Percentiles rank a stretch among this genome's conserved stretches.
These are phyloP conservation scores for Candida freyschussii DNA, from an alignment of 1,139 yeast genomes.

Conservation along the genomic window DNA sequence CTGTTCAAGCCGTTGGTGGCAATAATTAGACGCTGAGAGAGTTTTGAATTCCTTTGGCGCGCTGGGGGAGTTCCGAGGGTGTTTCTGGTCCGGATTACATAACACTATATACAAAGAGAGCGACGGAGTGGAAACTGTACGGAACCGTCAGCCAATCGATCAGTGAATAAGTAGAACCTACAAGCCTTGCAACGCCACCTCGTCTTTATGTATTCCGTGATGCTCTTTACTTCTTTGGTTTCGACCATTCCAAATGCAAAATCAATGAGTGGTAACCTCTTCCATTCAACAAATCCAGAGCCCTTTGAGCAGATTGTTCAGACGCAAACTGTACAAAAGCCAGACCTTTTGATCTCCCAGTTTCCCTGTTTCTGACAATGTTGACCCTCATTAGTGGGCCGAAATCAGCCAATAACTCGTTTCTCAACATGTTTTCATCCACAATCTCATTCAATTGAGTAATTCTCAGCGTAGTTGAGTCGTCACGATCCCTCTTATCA, in stretches of 20 bases:
- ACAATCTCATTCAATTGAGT: conserved; percentile 87
- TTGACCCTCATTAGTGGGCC: conserved; percentile 79
- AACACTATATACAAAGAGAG: too few relatives aligned
- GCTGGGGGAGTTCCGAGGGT: too few relatives aligned
- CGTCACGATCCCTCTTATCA: conserved; percentile 62
- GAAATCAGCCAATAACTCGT: conserved; percentile 62
- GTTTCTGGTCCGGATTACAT: too few relatives aligned
- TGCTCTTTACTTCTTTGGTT: too few relatives aligned
- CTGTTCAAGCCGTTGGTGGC: too few relatives aligned
- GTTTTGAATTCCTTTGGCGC: too few relatives aligned
- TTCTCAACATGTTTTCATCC: conserved; percentile 76
- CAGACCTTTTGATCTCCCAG: conserved; percentile 92
- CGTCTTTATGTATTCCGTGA: too few relatives aligned
- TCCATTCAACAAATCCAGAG: conserved; percentile 77
- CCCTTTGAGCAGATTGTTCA: conserved; percentile 67
- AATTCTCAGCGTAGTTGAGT: conserved; percentile 81
- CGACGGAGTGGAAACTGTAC: too few relatives aligned
- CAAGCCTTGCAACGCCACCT: too few relatives aligned
- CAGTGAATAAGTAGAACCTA: too few relatives aligned
- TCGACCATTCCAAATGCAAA: conserved; percentile 65
- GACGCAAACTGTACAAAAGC: conserved; percentile 89
- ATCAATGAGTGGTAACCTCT: conserved; percentile 91
- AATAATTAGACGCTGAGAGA: too few relatives aligned
- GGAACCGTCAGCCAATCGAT: too few relatives aligned
- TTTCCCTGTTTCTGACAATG: conserved; percentile 85